A percentile compares a stretch with the other conserved stretches of the same genome.
phyloP scores from a whole-genome alignment of 225 moss, liverwort and hornwort species.

The Pleurozium schreberi region DNA sequence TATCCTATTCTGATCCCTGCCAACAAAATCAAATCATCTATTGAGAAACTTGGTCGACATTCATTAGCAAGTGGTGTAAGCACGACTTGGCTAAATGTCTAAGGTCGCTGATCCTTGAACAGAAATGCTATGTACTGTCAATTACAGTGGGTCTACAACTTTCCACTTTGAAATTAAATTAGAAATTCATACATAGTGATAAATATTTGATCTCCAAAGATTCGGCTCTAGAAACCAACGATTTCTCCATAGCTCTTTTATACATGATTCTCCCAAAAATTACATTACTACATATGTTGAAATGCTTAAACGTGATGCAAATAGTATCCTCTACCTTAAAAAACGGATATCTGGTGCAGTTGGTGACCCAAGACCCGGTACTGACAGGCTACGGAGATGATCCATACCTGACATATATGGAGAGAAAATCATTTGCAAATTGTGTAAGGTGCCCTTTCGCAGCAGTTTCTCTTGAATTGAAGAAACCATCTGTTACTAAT shows the following conservation, averaged over 20 bases:
- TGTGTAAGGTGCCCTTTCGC: slow-evolving; percentile 40
- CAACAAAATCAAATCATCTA: background rate
- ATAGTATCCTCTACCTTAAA: background rate
- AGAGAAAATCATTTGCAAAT: slow-evolving; percentile 68
- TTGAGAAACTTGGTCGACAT: background rate
- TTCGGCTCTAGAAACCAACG: background rate
- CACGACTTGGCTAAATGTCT: background rate
- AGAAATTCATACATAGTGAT: background rate
- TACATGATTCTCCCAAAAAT: background rate
- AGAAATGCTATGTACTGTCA: background rate
- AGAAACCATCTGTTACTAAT: background rate
- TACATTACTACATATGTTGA: background rate
- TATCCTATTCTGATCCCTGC: background rate
- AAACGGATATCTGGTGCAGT: background rate
- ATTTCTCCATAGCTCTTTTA: background rate
- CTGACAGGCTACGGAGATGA: background rate
- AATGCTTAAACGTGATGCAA: background rate
- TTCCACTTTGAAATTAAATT: background rate
- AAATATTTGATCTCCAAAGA: background rate
- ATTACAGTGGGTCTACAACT: background rate
- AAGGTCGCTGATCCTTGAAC: background rate
- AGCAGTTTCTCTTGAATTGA: background rate
- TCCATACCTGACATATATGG: slow-evolving; percentile 64
- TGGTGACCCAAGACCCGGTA: background rate
- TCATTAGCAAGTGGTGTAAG: background rate